Evolutionary conservation across 805 yeast genomes (phyloP).

Genomic region (Yamadazyma takamatsuzukensis): DNA sequence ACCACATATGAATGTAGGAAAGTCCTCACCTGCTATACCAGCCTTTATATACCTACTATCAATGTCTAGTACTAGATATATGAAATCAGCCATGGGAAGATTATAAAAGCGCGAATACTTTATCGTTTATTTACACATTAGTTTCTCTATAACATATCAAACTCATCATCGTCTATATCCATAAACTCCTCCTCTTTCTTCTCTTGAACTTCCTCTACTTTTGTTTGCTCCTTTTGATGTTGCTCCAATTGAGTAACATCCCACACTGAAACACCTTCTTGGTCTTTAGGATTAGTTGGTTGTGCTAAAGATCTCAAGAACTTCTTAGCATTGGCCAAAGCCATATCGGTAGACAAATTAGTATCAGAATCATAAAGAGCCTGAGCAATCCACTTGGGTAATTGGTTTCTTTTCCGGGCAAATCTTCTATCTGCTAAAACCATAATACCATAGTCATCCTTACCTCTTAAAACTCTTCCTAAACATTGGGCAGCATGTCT

Average conservation of each 20-base stretch:
- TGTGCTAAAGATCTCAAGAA: slow-evolving; percentile 92
- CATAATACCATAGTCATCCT: slow-evolving; percentile 98
- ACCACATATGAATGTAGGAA: slow-evolving; percentile 12
- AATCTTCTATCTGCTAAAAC: slow-evolving; percentile 94
- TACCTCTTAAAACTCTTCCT: slow-evolving; percentile 96
- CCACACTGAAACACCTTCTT: slow-evolving; percentile 95
- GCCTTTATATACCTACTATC: slow-evolving; percentile 15
- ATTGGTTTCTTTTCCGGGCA: slow-evolving; percentile 75
- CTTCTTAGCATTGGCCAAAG: slow-evolving; percentile 88
- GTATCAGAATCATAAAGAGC: slow-evolving; percentile 88
- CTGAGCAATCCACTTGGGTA: slow-evolving; percentile 97
- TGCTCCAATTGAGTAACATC: slow-evolving; percentile 60
- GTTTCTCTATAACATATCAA: slow-evolving; percentile 25
- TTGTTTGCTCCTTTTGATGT: slow-evolving; percentile 53
- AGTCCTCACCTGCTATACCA: slow-evolving; percentile 25
- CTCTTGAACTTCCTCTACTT: slow-evolving; percentile 13
- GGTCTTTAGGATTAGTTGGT: slow-evolving; percentile 84
- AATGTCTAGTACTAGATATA: slow-evolving; percentile 15
- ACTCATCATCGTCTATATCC: slow-evolving; percentile 46
- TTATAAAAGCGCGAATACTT: not conserved
- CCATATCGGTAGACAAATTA: slow-evolving; percentile 95
- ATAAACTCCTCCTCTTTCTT: slow-evolving; percentile 35
- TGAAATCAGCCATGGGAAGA: not conserved
- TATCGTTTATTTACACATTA: not conserved
- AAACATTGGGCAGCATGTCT: slow-evolving; percentile 99